phyloP scores from a whole-genome alignment of 2,329 filamentous ascomycete species.

The Phyllosticta citrichinensis region DNA sequence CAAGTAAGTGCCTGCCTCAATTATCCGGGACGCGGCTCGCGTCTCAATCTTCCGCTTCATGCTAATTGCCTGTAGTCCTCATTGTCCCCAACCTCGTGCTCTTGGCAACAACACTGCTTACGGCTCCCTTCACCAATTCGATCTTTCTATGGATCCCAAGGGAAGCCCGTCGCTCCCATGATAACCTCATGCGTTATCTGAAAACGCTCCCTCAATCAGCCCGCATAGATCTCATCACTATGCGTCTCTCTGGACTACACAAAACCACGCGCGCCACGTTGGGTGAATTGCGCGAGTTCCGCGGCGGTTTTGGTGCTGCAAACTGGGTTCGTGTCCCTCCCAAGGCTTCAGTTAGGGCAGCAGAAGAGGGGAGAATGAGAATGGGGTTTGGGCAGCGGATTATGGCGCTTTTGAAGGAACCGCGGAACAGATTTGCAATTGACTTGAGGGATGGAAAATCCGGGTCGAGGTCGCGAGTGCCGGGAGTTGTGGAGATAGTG shows the following conservation, averaged over 20 bases:
- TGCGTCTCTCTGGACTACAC: slow-evolving; percentile 24
- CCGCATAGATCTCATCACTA: slow-evolving; percentile 25
- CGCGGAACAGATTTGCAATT: background rate
- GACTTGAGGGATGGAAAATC: background rate
- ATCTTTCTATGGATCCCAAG: slow-evolving; percentile 24
- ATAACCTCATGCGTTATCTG: slow-evolving; percentile 20
- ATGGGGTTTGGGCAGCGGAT: background rate
- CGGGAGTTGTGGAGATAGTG: background rate
- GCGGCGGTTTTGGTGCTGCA: background rate
- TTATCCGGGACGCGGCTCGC: too few relatives aligned
- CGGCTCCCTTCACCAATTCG: slow-evolving; percentile 26
- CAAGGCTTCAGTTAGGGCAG: background rate
- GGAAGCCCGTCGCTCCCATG: slow-evolving; percentile 18
- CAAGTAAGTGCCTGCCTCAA: background rate
- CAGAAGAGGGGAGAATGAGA: background rate
- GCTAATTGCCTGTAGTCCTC: slow-evolving; percentile 16
- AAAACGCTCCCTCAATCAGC: slow-evolving; percentile 16
- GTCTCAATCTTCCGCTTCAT: background rate
- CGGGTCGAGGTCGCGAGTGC: background rate
- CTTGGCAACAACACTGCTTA: slow-evolving; percentile 23
- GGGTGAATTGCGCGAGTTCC: slow-evolving; percentile 19
- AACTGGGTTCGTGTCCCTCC: background rate
- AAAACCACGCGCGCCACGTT: slow-evolving; percentile 20
- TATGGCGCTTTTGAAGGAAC: background rate
- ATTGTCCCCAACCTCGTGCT: slow-evolving; percentile 23